A percentile compares a stretch with the other conserved stretches of the same genome.
phyloP scores from a whole-genome alignment of 768 basidiomycete genomes.

The Termitomyces titanicus region DNA sequence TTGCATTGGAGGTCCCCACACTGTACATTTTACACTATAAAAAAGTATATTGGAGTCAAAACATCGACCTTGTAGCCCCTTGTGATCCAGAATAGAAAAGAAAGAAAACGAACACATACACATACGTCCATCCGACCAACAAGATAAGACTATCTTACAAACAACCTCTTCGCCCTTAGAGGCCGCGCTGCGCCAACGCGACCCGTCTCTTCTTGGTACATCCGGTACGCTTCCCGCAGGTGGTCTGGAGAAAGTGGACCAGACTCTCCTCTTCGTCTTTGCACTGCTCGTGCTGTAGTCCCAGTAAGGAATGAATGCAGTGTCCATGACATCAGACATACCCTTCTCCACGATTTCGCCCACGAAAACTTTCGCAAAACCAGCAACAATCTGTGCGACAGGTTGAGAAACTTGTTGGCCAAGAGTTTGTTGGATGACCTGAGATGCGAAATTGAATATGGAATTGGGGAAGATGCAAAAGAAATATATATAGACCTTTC shows the following conservation, averaged over 20 bases:
- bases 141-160: slow-evolving; percentile 46
- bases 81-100: neutral
- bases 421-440: slow-evolving; percentile 82
- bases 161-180: slow-evolving; percentile 65
- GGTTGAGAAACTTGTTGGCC: slow-evolving; percentile 84
- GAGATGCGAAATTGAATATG: neutral
- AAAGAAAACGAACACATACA: neutral
- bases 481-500: slow-evolving; percentile 49
- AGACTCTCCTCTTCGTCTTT: slow-evolving; percentile 63
- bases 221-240: slow-evolving; percentile 82
- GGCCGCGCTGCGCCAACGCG: slow-evolving; percentile 77
- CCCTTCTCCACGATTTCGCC: slow-evolving; percentile 92
- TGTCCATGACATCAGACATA: too few relatives aligned
- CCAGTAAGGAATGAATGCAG: too few relatives aligned
- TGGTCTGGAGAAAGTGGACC: slow-evolving; percentile 88
- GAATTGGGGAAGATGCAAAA: neutral
- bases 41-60: neutral
- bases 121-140: too few relatives aligned
- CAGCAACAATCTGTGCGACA: slow-evolving; percentile 86
- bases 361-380: slow-evolving; percentile 88
- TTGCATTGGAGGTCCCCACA: too few relatives aligned
- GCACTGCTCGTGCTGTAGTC: slow-evolving; percentile 66
- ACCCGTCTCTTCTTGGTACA: slow-evolving; percentile 80
- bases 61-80: neutral
- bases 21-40: too few relatives aligned